Percentiles rank a stretch among this genome's conserved stretches.
Evolutionary conservation across 495 filamentous ascomycete genomes (phyloP).

Genomic region (Ramalina peruviana): DNA sequence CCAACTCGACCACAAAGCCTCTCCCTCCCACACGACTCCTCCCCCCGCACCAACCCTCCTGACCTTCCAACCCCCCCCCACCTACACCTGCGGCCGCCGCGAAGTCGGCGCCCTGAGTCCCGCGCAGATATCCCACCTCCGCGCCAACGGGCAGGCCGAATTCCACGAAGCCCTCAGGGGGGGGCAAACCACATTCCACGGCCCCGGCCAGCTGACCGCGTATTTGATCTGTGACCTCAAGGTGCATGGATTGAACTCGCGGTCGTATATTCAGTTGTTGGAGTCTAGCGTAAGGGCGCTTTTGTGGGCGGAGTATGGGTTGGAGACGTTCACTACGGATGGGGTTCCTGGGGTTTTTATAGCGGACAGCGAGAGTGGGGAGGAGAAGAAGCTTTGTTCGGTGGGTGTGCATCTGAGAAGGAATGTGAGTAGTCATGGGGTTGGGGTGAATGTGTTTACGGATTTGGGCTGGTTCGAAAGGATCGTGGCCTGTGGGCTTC

Average conservation of each 20-base stretch:
- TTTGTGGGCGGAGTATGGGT: constrained; percentile 37
- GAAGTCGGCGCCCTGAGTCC: constrained; percentile 47
- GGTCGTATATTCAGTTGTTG: constrained; percentile 59
- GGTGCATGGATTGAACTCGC: constrained; percentile 35
- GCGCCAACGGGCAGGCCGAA: constrained; percentile 35
- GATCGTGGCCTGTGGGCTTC: constrained; percentile 79
- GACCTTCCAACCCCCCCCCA: constrained; percentile 70
- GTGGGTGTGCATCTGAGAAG: constrained; percentile 78
- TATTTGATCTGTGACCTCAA: constrained; percentile 75
- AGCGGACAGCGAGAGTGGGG: background rate
- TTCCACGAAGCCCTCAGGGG: constrained; percentile 63
- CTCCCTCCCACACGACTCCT: constrained; percentile 26
- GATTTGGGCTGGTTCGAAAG: constrained; percentile 57
- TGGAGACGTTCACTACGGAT: constrained; percentile 46
- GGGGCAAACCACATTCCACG: constrained; percentile 90
- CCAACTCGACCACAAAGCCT: constrained; percentile 25
- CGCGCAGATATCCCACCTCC: constrained; percentile 25
- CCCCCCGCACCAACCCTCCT: constrained; percentile 53
- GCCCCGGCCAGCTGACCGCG: constrained; percentile 79
- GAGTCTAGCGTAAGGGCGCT: constrained; percentile 56
- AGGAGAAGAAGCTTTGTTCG: constrained; percentile 64
- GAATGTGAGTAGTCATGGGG: constrained; percentile 73
- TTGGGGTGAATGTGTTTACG: constrained; percentile 69
- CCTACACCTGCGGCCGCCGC: constrained; percentile 83
- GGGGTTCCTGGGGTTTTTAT: constrained; percentile 80